Evolutionary conservation across 1,284 basidiomycete species (phyloP), one percentile per base, ranked within the genome.

Genomic region (Irpex sp.): DNA sequence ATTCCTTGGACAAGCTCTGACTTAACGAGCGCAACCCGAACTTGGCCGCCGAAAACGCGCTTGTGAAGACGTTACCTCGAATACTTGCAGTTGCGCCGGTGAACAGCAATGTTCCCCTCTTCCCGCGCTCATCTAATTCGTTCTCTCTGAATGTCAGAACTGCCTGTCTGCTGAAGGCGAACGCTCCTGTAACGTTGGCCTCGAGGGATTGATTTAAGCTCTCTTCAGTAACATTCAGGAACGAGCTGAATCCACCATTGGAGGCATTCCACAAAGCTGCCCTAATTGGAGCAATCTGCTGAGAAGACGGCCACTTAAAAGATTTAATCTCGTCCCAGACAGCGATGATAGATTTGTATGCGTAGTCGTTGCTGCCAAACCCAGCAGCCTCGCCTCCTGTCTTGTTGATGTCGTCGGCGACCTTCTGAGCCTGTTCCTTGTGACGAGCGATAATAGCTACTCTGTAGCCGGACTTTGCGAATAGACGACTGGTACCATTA

Each of bases 1-100:
- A 93, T 70, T 93, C 92, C 73, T 93, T 91, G 33, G 84, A 85
- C 71, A 93, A 75, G 63, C 89, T 90, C 78, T 93, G 90, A 8
- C 85, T 84, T 55, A 93, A 74, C 0, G 87, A 87, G 37, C 91
- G 77, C 63, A 86, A 63, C 1, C 82, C 90, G 62, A 83, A 84
- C 75, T 92, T 93, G 1, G 86, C 85, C 3, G 86, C 84, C 3
- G 90, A 79, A 66, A 93, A 91, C 2, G 81, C 82, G 58, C 87
- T 87, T 0, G 89, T 92, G 1, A 75, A 78, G 6, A 76, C 74
- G 64, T 89, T 90, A 0, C 91, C 92, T 63, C 91, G 77, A 57
- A 83, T 65, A 60, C 85, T 82, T 0, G 88, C 84, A 9, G 91
- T 93, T 9, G 92, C 91, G 2, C 91, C 91, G 0, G 92, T 93